These are phyloP conservation scores for Termitomyces sp. DNA, from an alignment of 768 basidiomycete genomes.

Conservation along the genomic window DNA sequence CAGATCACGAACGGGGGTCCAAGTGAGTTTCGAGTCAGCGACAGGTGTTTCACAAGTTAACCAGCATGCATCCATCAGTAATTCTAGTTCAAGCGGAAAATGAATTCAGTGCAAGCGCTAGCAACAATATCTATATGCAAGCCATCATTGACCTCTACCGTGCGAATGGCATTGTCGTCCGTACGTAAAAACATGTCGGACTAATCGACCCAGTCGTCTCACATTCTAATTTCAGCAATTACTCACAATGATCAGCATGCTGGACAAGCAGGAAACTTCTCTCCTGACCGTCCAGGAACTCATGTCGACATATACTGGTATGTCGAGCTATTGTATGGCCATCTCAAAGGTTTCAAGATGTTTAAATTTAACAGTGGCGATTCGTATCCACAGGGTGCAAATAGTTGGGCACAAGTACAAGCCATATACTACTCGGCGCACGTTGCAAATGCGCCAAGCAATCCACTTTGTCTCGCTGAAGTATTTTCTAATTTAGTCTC, in stretches of 20 bases:
- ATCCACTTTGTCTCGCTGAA: slow-evolving; percentile 48
- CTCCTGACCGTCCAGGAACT: slow-evolving; percentile 38
- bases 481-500: slow-evolving; percentile 16
- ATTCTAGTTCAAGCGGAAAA: slow-evolving; percentile 51
- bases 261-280: slow-evolving; percentile 43
- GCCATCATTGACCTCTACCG: slow-evolving; percentile 39
- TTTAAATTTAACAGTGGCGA: slow-evolving; percentile 30
- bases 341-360: neutral
- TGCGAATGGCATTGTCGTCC: slow-evolving; percentile 41
- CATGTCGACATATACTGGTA: slow-evolving; percentile 48
- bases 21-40: slow-evolving; percentile 25
- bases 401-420: slow-evolving; percentile 45
- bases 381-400: slow-evolving; percentile 45
- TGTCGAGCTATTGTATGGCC: slow-evolving; percentile 1
- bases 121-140: slow-evolving; percentile 44
- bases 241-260: slow-evolving; percentile 46
- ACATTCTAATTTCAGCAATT: slow-evolving; percentile 27
- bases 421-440: slow-evolving; percentile 42
- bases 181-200: slow-evolving; percentile 22
- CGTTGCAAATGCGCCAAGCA: slow-evolving; percentile 34
- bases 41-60: neutral
- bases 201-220: neutral
- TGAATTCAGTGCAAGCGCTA: slow-evolving; percentile 41
- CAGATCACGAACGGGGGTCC: slow-evolving; percentile 60
- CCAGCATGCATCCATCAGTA: slow-evolving; percentile 21